phyloP scores from a whole-genome alignment of 306 rosid genomes.

The Heteromeles arbutifolia region DNA sequence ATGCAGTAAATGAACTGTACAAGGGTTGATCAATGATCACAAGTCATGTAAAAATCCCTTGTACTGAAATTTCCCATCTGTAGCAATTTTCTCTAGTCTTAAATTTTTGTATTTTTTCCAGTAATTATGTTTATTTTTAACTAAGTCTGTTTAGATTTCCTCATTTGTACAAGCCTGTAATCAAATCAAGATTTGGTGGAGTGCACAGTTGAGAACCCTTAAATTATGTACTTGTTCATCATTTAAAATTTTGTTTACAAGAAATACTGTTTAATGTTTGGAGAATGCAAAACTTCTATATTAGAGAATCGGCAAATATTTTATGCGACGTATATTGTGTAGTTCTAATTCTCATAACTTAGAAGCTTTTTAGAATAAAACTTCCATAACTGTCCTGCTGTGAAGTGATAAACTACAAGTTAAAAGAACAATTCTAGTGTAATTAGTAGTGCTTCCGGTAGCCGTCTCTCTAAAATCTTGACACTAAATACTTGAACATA shows the following conservation, averaged over 20 bases:
- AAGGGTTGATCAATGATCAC: background rate
- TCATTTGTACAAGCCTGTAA: slow-evolving; percentile 1
- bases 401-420: no score
- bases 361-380: no score
- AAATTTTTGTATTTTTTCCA: background rate
- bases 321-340: no score
- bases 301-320: no score
- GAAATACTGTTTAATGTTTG: background rate
- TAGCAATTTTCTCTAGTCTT: background rate
- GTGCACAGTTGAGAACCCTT: background rate
- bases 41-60: background rate
- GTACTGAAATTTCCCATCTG: background rate
- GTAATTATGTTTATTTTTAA: background rate
- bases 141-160: background rate
- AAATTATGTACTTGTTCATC: background rate
- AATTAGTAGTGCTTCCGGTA: no score
- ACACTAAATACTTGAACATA: no score
- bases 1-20: background rate
- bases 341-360: no score
- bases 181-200: background rate
- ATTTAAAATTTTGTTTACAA: background rate
- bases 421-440: no score
- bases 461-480: no score
- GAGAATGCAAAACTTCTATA: no score
- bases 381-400: no score